phyloP scores from a whole-genome alignment of 192 early-diverging fungal species.

The Backusella circina region DNA sequence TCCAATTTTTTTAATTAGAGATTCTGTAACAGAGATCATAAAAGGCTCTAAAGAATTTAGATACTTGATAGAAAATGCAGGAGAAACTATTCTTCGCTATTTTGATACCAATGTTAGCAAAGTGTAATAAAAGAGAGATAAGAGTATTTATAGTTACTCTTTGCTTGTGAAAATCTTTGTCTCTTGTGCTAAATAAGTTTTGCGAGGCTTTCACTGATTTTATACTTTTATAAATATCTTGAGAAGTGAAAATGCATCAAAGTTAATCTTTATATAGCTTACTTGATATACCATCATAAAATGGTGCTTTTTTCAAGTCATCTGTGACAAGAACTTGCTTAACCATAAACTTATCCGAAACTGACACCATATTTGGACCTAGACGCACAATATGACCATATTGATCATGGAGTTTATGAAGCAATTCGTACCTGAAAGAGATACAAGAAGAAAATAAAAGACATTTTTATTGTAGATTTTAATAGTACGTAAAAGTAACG shows the following conservation, averaged over 20 bases:
- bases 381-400: slow-evolving; percentile 31
- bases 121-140: too few relatives aligned
- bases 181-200: slow-evolving; percentile 31
- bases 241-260: too few relatives aligned
- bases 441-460: too few relatives aligned
- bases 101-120: too few relatives aligned
- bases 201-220: neutral
- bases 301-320: slow-evolving; percentile 22
- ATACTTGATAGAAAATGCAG: slow-evolving; percentile 45
- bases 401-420: slow-evolving; percentile 8
- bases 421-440: neutral
- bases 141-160: slow-evolving; percentile 6
- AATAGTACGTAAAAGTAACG: too few relatives aligned
- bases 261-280: neutral
- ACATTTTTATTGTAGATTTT: too few relatives aligned
- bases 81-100: slow-evolving; percentile 43
- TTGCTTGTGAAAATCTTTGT: slow-evolving; percentile 34
- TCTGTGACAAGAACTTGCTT: slow-evolving; percentile 31
- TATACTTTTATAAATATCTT: too few relatives aligned
- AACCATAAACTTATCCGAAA: slow-evolving; percentile 32
- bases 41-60: slow-evolving; percentile 45
- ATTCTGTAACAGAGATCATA: slow-evolving; percentile 26
- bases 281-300: slow-evolving; percentile 15
- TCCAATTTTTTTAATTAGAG: slow-evolving; percentile 33
- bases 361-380: slow-evolving; percentile 1